A percentile compares a stretch with the other conserved stretches of the same genome.
phyloP scores from a whole-genome alignment of 257 asterid genomes.

The Solanum virginianum region DNA sequence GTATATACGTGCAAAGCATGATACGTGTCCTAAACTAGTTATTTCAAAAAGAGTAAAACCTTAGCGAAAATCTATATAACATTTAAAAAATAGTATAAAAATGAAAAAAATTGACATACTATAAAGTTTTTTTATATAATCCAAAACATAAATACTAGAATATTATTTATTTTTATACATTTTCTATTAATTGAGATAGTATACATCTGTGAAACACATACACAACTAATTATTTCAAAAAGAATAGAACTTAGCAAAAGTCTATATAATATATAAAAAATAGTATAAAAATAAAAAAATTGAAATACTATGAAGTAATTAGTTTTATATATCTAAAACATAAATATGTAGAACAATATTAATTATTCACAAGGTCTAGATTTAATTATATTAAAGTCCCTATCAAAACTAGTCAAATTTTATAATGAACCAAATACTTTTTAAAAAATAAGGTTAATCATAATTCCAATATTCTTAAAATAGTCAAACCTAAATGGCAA shows the following conservation, averaged over 20 bases:
- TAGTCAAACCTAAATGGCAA: slow-evolving; percentile 14
- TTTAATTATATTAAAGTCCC: background rate
- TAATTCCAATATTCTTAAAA: background rate
- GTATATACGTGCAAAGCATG: no score
- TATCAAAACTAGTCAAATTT: slow-evolving; percentile 5
- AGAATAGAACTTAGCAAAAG: background rate
- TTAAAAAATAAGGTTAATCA: background rate
- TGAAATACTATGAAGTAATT: background rate
- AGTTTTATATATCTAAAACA: background rate
- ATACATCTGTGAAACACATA: no score
- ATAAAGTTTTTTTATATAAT: no score
- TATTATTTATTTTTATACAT: no score
- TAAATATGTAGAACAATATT: background rate
- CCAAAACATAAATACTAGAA: no score
- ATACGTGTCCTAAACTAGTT: no score
- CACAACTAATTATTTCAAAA: background rate
- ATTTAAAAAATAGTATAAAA: no score
- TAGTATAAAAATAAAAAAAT: background rate
- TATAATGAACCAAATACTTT: background rate
- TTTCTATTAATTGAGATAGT: no score
- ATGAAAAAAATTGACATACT: no score
- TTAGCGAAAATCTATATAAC: background rate
- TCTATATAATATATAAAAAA: background rate
- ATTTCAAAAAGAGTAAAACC: background rate
- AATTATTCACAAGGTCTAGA: background rate